These are phyloP conservation scores for Boletus eberwhitei DNA, from an alignment of 768 basidiomycete species.

Conservation along the genomic window DNA sequence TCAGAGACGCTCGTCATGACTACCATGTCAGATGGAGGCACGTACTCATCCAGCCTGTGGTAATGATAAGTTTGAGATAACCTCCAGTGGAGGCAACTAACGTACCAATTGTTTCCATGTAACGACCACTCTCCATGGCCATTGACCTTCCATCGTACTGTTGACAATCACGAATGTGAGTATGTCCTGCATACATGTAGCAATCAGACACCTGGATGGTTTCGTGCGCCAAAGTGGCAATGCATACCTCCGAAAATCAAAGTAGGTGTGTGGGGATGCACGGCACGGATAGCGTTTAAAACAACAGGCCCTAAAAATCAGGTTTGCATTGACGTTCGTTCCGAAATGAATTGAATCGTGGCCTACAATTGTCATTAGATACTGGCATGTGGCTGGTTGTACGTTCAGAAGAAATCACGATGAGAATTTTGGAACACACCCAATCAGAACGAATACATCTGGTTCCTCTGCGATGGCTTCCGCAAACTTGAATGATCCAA, in stretches of 20 bases:
- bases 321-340: background rate
- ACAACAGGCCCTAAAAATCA: conserved; percentile 58
- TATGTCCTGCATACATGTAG: conserved; percentile 47
- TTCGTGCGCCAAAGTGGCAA: background rate
- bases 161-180: conserved; percentile 25
- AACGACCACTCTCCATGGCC: conserved; percentile 76
- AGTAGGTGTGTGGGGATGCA: conserved; percentile 76
- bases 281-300: conserved; percentile 66
- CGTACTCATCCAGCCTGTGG: conserved; percentile 60
- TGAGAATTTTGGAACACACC: conserved; percentile 38
- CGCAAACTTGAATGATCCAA: conserved; percentile 48
- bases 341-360: background rate
- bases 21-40: background rate
- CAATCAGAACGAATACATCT: conserved; percentile 75
- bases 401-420: background rate
- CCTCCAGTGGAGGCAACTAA: background rate
- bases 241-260: conserved; percentile 70
- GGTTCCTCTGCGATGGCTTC: conserved; percentile 79
- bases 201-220: background rate
- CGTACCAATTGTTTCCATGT: conserved; percentile 89
- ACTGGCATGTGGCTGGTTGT: conserved; percentile 80
- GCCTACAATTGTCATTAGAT: conserved; percentile 59
- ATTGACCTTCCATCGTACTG: conserved; percentile 23
- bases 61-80: background rate
- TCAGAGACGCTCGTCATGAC: background rate